Conservation (phyloP, 768 basidiomycete species). For the Macrocybe gigantea region DNA sequence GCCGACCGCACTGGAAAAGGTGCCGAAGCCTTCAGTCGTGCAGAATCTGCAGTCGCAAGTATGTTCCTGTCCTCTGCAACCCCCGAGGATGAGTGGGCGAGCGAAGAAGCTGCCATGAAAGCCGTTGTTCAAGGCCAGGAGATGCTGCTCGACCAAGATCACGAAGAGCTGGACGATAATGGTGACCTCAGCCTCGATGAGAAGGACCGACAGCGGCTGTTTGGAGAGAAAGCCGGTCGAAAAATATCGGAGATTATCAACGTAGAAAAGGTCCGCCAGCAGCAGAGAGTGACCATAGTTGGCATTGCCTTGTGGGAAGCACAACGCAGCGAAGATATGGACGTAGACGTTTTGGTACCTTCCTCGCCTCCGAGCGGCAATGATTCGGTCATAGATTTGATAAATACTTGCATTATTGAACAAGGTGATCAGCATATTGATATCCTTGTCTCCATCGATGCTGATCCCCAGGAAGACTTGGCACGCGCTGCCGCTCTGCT, state of each 20-base stretch:
- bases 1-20: slow-evolving; percentile 35
- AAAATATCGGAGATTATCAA: slow-evolving; percentile 40
- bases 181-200: slow-evolving; percentile 22
- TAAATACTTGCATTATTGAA: no score
- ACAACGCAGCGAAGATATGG: slow-evolving; percentile 9
- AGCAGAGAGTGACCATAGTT: slow-evolving; percentile 15
- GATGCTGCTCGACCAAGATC: slow-evolving; percentile 14
- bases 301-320: slow-evolving; percentile 26
- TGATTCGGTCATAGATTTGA: no score
- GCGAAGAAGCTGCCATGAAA: slow-evolving; percentile 31
- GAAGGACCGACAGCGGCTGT: slow-evolving; percentile 26
- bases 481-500: no score
- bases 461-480: no score
- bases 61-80: slow-evolving; percentile 16
- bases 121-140: slow-evolving; percentile 24
- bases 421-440: no score
- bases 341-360: slow-evolving; percentile 4
- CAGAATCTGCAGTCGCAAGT: slow-evolving; percentile 33
- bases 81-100: slow-evolving; percentile 20
- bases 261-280: slow-evolving; percentile 27
- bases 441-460: no score
- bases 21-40: slow-evolving; percentile 34
- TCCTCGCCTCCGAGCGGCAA: slow-evolving; percentile 3
- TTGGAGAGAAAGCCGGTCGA: slow-evolving; percentile 36
- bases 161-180: slow-evolving; percentile 6